These are phyloP conservation scores for Candida tetrigidarum DNA, from an alignment of 1,139 yeast species.

Conservation along the genomic window DNA sequence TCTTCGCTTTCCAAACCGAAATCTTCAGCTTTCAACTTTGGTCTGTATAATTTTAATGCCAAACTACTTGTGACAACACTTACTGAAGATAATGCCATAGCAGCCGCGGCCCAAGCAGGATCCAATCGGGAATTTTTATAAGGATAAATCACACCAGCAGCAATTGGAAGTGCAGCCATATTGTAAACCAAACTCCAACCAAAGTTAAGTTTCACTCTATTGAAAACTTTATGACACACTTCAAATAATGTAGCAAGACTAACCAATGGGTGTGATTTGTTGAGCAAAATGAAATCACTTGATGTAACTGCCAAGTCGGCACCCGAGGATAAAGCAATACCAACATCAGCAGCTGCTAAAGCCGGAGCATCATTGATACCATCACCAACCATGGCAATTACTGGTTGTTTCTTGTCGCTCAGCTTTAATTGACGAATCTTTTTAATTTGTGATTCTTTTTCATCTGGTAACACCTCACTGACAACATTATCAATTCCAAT, in stretches of 20 bases:
- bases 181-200: constrained; percentile 28
- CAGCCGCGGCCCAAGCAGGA: constrained; percentile 71
- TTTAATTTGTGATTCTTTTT: constrained; percentile 63
- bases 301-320: constrained; percentile 63
- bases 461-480: constrained; percentile 76
- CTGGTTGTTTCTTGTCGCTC: constrained; percentile 18
- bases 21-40: constrained; percentile 31
- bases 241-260: constrained; percentile 54
- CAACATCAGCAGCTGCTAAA: constrained; percentile 60
- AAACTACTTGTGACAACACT: constrained; percentile 62
- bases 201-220: constrained; percentile 60
- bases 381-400: constrained; percentile 67
- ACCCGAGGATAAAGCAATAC: constrained; percentile 61
- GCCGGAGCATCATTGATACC: constrained; percentile 72
- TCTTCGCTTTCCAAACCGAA: constrained; percentile 12
- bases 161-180: constrained; percentile 59
- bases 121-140: constrained; percentile 53
- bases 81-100: constrained; percentile 66
- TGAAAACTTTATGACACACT: constrained; percentile 48
- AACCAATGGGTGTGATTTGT: constrained; percentile 49
- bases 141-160: constrained; percentile 67
- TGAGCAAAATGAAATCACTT: constrained; percentile 58
- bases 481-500: constrained; percentile 68
- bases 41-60: constrained; percentile 51
- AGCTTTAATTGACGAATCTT: constrained; percentile 48